Evolutionary conservation across 1,139 yeast genomes (phyloP).

Genomic region (Meyerozyma sp.): DNA sequence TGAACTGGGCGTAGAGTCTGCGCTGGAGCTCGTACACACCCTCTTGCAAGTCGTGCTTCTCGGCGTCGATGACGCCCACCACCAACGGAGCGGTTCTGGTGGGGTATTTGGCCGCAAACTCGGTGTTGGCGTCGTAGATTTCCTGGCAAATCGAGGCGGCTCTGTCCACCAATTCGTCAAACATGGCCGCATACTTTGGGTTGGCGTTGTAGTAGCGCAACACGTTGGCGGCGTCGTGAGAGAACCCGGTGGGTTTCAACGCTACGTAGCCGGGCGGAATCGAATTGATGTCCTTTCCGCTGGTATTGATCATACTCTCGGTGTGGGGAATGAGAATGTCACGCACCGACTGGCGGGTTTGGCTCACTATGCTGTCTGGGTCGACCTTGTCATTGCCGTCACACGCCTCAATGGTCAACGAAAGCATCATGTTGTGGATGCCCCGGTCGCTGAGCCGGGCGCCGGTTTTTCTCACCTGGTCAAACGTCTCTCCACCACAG

Average conservation of each 20-base stretch:
- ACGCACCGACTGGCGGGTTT: constrained; percentile 63
- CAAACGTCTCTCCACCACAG: constrained; percentile 83
- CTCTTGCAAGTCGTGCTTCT: constrained; percentile 78
- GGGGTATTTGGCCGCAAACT: constrained; percentile 50
- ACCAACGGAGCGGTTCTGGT: constrained; percentile 74
- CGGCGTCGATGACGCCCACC: constrained; percentile 89
- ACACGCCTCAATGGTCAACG: constrained; percentile 89
- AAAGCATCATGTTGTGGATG: constrained; percentile 88
- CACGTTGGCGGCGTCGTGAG: constrained; percentile 71
- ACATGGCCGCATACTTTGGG: constrained; percentile 40
- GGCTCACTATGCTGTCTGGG: constrained; percentile 58
- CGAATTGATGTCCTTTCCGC: constrained; percentile 49
- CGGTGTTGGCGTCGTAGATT: constrained; percentile 51
- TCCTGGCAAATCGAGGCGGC: constrained; percentile 55
- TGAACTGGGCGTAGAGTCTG: constrained; percentile 69
- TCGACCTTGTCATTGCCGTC: constrained; percentile 65
- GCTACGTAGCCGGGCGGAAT: constrained; percentile 84
- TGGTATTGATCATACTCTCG: constrained; percentile 37
- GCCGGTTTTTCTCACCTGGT: constrained; percentile 69
- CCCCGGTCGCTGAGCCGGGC: constrained; percentile 62
- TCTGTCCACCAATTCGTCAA: constrained; percentile 58
- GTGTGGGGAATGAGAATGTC: constrained; percentile 73
- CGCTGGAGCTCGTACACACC: constrained; percentile 92
- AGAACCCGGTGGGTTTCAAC: constrained; percentile 88
- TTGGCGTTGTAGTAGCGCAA: constrained; percentile 53